Percentiles rank a stretch among this genome's conserved stretches.
phyloP scores from a whole-genome alignment of 2,329 filamentous ascomycete species.

The Penicillium sp. region DNA sequence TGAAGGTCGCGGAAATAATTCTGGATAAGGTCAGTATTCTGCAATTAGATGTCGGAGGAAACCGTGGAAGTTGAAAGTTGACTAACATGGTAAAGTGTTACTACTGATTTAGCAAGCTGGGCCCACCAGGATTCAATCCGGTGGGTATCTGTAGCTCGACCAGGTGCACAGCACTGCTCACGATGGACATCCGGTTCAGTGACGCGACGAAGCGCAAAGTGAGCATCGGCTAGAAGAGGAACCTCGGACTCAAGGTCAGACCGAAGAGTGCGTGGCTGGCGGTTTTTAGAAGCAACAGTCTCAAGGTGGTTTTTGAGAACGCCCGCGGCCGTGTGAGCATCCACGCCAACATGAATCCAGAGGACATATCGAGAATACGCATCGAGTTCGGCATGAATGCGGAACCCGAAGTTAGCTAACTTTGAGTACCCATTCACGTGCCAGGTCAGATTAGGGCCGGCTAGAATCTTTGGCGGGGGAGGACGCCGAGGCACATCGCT shows the following conservation, averaged over 20 bases:
- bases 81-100: slow-evolving; percentile 7
- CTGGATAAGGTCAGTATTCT: slow-evolving; percentile 1
- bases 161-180: slow-evolving; percentile 10
- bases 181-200: slow-evolving; percentile 5
- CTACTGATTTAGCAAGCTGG: slow-evolving; percentile 11
- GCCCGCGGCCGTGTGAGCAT: slow-evolving; percentile 13
- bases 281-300: slow-evolving; percentile 1
- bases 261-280: slow-evolving; percentile 13
- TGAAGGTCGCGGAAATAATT: slow-evolving; percentile 13
- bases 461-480: slow-evolving; percentile 13
- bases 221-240: slow-evolving; percentile 9
- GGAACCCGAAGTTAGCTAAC: slow-evolving; percentile 19
- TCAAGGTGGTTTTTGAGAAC: slow-evolving; percentile 21
- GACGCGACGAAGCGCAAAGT: slow-evolving; percentile 6
- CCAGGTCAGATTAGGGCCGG: slow-evolving; percentile 23
- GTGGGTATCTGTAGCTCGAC: slow-evolving; percentile 12
- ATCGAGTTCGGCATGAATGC: slow-evolving; percentile 27
- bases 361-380: slow-evolving; percentile 24
- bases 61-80: background rate
- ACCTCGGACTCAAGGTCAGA: slow-evolving; percentile 11
- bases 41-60: no score
- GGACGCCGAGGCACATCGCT: slow-evolving; percentile 10
- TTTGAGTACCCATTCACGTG: slow-evolving; percentile 25
- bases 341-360: slow-evolving; percentile 21
- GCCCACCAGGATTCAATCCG: slow-evolving; percentile 19